Conservation (phyloP, 768 basidiomycete genomes). For the Neoboletus brunneissimus region DNA sequence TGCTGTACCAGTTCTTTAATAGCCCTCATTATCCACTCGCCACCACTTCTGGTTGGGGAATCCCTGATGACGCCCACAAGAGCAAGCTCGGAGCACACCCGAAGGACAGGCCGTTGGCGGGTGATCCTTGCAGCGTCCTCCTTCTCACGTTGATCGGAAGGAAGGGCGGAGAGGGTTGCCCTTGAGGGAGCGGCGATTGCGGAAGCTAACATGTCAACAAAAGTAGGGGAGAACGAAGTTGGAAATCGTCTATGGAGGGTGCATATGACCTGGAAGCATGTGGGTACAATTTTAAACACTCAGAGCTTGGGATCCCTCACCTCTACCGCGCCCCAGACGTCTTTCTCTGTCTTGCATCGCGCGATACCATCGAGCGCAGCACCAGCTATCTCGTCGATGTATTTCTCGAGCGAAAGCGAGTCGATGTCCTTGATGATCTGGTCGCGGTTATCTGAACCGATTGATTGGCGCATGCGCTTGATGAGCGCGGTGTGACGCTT, state of each 20-base stretch:
- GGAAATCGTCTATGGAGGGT: slow-evolving; percentile 86
- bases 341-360: slow-evolving; percentile 89
- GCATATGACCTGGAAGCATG: slow-evolving; percentile 68
- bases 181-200: slow-evolving; percentile 60
- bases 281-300: not conserved
- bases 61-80: slow-evolving; percentile 82
- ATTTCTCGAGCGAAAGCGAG: slow-evolving; percentile 88
- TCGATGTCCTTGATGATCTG: slow-evolving; percentile 92
- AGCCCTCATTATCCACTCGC: slow-evolving; percentile 87
- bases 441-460: slow-evolving; percentile 78
- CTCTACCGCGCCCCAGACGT: slow-evolving; percentile 90
- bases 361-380: slow-evolving; percentile 82
- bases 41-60: slow-evolving; percentile 64
- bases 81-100: slow-evolving; percentile 88
- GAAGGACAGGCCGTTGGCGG: slow-evolving; percentile 80
- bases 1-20: slow-evolving; percentile 77
- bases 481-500: slow-evolving; percentile 96
- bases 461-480: slow-evolving; percentile 85
- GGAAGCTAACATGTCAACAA: slow-evolving; percentile 57
- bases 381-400: slow-evolving; percentile 89
- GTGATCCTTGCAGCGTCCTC: slow-evolving; percentile 79
- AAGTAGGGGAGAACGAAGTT: slow-evolving; percentile 67
- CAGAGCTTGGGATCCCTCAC: slow-evolving; percentile 41
- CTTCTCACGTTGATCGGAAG: slow-evolving; percentile 84
- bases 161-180: slow-evolving; percentile 51